Conservation (phyloP, 352 stramenopile genomes). For the Bremia lactucae region DNA sequence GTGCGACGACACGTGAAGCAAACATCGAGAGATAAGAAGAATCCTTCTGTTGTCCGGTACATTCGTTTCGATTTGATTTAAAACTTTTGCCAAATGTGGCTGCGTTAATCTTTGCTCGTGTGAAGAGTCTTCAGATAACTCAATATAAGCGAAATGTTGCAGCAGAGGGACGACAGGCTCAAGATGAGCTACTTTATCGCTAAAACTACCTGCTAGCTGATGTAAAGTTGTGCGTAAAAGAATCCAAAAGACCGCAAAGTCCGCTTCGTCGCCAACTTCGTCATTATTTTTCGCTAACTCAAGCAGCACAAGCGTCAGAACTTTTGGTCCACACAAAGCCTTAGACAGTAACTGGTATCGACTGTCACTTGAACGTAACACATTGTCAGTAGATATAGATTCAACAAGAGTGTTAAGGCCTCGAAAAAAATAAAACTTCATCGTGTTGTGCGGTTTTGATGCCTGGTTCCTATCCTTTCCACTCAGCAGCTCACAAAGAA, state of each 20-base stretch:
- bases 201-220: conserved; percentile 8
- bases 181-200: conserved; percentile 13
- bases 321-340: conserved; percentile 18
- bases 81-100: conserved; percentile 25
- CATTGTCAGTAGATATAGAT: conserved; percentile 1
- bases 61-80: conserved; percentile 31
- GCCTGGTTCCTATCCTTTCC: background rate
- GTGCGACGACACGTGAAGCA: conserved; percentile 39
- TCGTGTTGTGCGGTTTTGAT: background rate
- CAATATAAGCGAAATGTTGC: conserved; percentile 49
- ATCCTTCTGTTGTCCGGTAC: conserved; percentile 7
- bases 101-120: conserved; percentile 18
- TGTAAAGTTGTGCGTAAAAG: conserved; percentile 17
- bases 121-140: conserved; percentile 17
- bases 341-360: conserved; percentile 11
- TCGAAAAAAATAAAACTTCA: conserved; percentile 12
- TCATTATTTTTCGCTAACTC: conserved; percentile 1
- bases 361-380: conserved; percentile 1
- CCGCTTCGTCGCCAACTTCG: background rate
- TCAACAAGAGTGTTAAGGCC: conserved; percentile 14
- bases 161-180: conserved; percentile 28
- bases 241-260: conserved; percentile 17
- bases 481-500: conserved; percentile 15
- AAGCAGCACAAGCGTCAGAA: conserved; percentile 21
- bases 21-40: conserved; percentile 33